Conservation (phyloP, 805 yeast species). For the Candida montana region DNA sequence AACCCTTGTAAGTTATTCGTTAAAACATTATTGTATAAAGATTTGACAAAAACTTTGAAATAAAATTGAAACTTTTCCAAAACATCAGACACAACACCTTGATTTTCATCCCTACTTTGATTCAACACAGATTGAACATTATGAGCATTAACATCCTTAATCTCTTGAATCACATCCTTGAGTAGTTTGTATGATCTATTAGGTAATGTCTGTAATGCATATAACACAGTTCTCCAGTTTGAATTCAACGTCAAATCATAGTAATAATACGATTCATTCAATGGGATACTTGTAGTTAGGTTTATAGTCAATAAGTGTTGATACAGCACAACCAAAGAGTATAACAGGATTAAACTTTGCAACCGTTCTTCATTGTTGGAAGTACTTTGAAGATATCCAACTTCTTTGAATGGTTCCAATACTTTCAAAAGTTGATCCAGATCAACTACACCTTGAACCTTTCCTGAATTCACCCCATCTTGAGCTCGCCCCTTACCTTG, state of each 20-base stretch:
- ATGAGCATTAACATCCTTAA: slow-evolving; percentile 13
- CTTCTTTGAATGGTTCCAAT: slow-evolving; percentile 8
- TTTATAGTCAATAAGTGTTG: slow-evolving; percentile 31
- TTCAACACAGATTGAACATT: slow-evolving; percentile 10
- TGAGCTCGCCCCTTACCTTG: not conserved
- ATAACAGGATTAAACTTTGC: slow-evolving; percentile 27
- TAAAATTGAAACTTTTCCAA: slow-evolving; percentile 13
- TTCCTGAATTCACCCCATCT: not conserved
- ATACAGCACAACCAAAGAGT: slow-evolving; percentile 30
- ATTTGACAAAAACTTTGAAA: slow-evolving; percentile 8
- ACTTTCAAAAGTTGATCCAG: not conserved
- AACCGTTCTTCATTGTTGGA: slow-evolving; percentile 12
- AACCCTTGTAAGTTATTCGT: slow-evolving; percentile 16
- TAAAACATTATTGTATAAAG: slow-evolving; percentile 16
- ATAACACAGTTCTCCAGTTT: slow-evolving; percentile 27
- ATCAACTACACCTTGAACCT: not conserved
- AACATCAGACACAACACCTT: slow-evolving; percentile 6
- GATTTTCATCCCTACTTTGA: slow-evolving; percentile 8
- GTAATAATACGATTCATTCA: slow-evolving; percentile 40
- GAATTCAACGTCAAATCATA: slow-evolving; percentile 37
- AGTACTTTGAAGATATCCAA: not conserved
- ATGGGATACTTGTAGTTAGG: slow-evolving; percentile 36
- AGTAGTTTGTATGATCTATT: slow-evolving; percentile 15
- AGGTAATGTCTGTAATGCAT: slow-evolving; percentile 38
- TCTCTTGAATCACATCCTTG: slow-evolving; percentile 23